A percentile compares a stretch with the other conserved stretches of the same genome.
Evolutionary conservation across 345 rosid genomes (phyloP).

Genomic region (Lepidium didymum): DNA sequence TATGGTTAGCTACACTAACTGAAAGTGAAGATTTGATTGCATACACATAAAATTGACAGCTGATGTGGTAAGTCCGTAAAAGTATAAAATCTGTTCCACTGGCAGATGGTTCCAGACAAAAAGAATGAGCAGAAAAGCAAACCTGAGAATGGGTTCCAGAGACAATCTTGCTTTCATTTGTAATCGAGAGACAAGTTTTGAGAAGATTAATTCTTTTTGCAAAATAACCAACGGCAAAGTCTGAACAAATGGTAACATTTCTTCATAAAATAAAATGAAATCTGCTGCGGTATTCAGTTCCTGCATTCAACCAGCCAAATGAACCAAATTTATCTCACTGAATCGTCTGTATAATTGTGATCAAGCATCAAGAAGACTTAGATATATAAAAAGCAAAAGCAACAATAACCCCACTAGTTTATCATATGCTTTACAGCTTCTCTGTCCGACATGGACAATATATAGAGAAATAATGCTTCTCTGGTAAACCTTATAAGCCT

Average conservation of each 20-base stretch:
- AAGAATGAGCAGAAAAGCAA: constrained; percentile 10
- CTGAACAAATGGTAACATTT: constrained; percentile 66
- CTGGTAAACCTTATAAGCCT: neutral
- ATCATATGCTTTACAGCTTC: constrained; percentile 2
- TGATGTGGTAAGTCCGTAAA: neutral
- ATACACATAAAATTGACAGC: constrained; percentile 13
- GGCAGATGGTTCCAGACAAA: neutral
- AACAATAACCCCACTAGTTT: neutral
- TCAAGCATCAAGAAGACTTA: constrained; percentile 1
- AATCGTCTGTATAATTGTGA: neutral
- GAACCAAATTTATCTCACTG: neutral
- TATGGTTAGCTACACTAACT: neutral
- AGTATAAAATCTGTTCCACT: neutral
- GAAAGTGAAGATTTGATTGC: neutral
- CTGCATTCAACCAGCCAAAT: constrained; percentile 32
- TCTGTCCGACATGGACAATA: neutral
- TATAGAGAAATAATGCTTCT: neutral
- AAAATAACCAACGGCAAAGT: constrained; percentile 50
- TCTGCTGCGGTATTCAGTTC: constrained; percentile 90
- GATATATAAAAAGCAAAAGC: neutral
- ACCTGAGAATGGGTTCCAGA: constrained; percentile 87
- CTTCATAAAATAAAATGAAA: constrained; percentile 73
- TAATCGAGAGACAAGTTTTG: constrained; percentile 57
- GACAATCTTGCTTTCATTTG: constrained; percentile 83
- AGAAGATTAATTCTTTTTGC: constrained; percentile 64